Conservation (phyloP, 2,329 filamentous ascomycete genomes). For the Apiospora koreana region DNA sequence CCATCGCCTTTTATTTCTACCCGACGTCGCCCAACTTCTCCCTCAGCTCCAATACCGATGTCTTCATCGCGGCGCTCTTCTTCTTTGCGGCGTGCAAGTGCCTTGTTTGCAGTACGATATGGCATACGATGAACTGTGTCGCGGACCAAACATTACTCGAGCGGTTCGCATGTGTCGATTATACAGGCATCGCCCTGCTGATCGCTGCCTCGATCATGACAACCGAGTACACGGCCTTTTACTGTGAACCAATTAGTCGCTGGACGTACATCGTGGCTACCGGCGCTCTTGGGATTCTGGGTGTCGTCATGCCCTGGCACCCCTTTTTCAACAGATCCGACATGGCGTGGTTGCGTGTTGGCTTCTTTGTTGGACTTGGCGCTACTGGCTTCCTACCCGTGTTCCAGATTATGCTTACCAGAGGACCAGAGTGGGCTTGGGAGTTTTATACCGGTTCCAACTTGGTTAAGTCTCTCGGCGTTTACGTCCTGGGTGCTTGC, state of each 20-base stretch:
- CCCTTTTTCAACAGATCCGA: conserved; percentile 90
- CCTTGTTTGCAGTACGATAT: conserved; percentile 90
- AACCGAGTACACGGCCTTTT: conserved; percentile 97
- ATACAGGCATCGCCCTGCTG: conserved; percentile 93
- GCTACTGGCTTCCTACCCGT: conserved; percentile 88
- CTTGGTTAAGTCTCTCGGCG: conserved; percentile 79
- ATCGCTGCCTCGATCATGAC: conserved; percentile 97
- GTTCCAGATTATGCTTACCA: conserved; percentile 76
- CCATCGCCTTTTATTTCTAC: conserved; percentile 95
- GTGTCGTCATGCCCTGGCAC: conserved; percentile 93
- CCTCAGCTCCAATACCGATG: conserved; percentile 81
- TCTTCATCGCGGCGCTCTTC: conserved; percentile 90
- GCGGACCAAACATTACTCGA: conserved; percentile 88
- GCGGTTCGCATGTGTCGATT: conserved; percentile 96
- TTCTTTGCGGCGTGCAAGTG: conserved; percentile 96
- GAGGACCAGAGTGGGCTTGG: conserved; percentile 77
- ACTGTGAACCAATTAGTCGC: conserved; percentile 88
- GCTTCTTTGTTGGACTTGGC: conserved; percentile 86
- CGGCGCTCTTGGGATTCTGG: conserved; percentile 77
- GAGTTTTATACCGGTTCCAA: conserved; percentile 80
- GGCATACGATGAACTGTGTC: conserved; percentile 99
- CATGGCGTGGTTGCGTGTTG: conserved; percentile 90
- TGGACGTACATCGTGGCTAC: conserved; percentile 86
- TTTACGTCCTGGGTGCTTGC: conserved; percentile 82
- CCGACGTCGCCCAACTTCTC: conserved; percentile 85